Base-by-base conservation (phyloP, 1,139 yeast genomes). In the Yamadazyma siamensis region DNA sequence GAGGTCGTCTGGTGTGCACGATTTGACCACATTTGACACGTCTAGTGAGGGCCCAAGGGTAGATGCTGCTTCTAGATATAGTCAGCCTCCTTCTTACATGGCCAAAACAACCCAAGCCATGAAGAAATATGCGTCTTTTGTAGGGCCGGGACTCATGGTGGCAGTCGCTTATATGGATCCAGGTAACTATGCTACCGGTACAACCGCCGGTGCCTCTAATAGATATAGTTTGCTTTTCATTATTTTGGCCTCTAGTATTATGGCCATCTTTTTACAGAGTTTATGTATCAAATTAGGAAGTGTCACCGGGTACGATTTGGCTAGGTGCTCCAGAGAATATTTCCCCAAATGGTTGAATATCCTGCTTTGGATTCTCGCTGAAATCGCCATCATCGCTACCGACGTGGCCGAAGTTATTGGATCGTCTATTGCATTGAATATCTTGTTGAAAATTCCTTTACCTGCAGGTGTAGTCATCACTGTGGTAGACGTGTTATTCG, bases 331-430 rank as follows among this genome's bases (percentile, higher is more conserved):
- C 47, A 65, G 84, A 29, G 70, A 68, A 41, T 65, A 74, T 50
- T 56, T 82, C 18, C 91, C 91, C 3, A 50, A 52, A 17, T 76
- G 81, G 77, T 46, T 81, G 38, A 79, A 81, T 43, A 51, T 60
- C 36, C 40, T 56, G 1, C 41, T 85, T 4, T 85, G 86, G 73
- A 41, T 81, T 25, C 64, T 82, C 37, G 89, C 94, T 1, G 94
- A 85, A 52, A 66, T 73, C 47, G 94, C 94, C 19, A 84, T 85
- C 36, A 75, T 85, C 31, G 87, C 94, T 1, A 85, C 94, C 0
- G 94, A 85, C 62, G 70, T 85, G 7, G 94, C 94, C 3, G 95
- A 85, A 49, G 94, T 85, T 20, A 82, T 85, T 33, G 95, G 94
- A 46, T 76, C 87, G n/a, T 94, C 94, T 4, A 77, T 85, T 45